Evolutionary conservation across 306 rosid species (phyloP), one percentile per base, ranked within the genome.

Genomic region (Glycine latifolia): DNA sequence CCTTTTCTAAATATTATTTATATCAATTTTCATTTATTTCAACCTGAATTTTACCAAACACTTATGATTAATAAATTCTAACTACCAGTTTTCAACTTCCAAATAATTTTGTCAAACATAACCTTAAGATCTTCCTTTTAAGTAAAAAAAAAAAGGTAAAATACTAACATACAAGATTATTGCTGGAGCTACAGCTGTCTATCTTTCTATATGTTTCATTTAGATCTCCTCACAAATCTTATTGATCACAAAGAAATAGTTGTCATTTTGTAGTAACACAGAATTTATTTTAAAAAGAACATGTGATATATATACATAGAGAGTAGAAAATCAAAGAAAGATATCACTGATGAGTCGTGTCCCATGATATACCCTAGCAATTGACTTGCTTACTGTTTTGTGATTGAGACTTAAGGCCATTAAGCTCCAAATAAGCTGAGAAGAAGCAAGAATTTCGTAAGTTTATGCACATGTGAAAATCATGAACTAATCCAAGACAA

Each of bases 341-440:
- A 62, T 20, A 20, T 2, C 77, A 41, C 17, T 33, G n/a, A 37
- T 14, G 13, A 37, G 26, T 26, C 44, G 20, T 3, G 39, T 43
- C 48, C 31, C 44, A 58, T 26, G 49, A 37, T 17, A 55, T 58
- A 44, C 13, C 37, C 9, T 15, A 43, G 58, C 66, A 65, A 41
- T 72, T 69, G 53, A 17, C 20, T 71, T 56, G 47, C 59, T 49
- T n/a, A 11, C 69, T 55, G 46, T 53, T 50, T n/a, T 61, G 52
- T 75, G 56, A 44, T 14, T 52, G 10, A 11, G 59, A 67, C 70
- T 14, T 52, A 12, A 15, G 67, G 73, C 37, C 43, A n/a, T 71
- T 67, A 86, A 60, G 77, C 79, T 79, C 91, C 69, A 62, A 87
- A 76, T 43, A 79, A 81, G 84, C 85, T 83, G 82, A 68, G 80